These are phyloP conservation scores for Zygosaccharomyces bailii DNA, from an alignment of 805 yeast species.

Conservation along the genomic window DNA sequence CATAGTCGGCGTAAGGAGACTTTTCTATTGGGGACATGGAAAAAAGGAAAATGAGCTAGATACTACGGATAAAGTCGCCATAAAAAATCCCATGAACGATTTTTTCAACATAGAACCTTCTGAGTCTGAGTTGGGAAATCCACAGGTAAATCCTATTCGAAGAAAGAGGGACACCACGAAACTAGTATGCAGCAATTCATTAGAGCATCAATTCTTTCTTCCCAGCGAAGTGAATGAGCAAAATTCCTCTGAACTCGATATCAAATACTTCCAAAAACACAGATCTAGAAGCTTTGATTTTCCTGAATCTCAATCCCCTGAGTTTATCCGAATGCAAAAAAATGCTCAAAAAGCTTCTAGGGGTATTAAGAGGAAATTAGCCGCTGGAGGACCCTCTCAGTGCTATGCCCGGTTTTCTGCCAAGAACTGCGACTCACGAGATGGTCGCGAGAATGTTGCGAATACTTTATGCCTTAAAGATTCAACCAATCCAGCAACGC, in stretches of 20 bases:
- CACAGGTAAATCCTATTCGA: not conserved
- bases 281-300: too few species aligned
- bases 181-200: not conserved
- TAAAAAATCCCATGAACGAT: too few species aligned
- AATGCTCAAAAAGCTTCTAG: not conserved
- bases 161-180: conserved; percentile 1
- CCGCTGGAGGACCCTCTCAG: not conserved
- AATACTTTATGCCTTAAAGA: not conserved
- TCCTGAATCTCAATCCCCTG: too few species aligned
- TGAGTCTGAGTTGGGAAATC: conserved; percentile 2
- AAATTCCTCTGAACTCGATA: not conserved
- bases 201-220: not conserved
- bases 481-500: not conserved
- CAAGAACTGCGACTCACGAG: not conserved
- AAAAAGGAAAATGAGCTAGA: too few species aligned
- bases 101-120: too few species aligned
- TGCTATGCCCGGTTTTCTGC: not conserved
- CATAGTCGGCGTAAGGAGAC: too few species aligned
- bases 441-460: not conserved
- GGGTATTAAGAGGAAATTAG: not conserved
- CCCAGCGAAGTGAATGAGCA: conserved; percentile 3
- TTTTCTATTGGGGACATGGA: too few species aligned
- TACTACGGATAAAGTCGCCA: too few species aligned
- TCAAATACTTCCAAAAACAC: too few species aligned
- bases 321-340: too few species aligned